Evolutionary conservation across 805 yeast species (phyloP).

Genomic region (Vanderwaltozyma yarrowii): DNA sequence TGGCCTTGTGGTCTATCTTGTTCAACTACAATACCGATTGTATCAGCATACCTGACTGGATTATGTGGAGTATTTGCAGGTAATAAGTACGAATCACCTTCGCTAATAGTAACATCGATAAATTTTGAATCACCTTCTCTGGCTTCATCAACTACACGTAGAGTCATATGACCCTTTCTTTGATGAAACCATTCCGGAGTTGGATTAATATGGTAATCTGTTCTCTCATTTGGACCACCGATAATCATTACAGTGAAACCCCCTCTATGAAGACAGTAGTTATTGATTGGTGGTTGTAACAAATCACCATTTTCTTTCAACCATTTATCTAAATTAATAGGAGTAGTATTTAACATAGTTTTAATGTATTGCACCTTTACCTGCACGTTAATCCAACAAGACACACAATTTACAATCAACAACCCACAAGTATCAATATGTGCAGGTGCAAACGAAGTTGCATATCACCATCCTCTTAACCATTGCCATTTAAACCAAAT

Average conservation of each 20-base stretch:
- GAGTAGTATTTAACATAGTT: conserved; percentile 28
- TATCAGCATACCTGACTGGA: conserved; percentile 77
- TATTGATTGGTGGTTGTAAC: conserved; percentile 86
- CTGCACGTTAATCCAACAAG: no score
- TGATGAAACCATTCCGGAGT: conserved; percentile 93
- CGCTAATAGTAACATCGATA: conserved; percentile 61
- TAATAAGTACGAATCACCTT: conserved; percentile 80
- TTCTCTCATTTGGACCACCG: conserved; percentile 91
- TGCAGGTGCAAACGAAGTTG: no score
- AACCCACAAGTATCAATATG: no score
- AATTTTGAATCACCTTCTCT: conserved; percentile 45
- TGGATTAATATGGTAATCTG: conserved; percentile 87
- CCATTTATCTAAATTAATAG: conserved; percentile 77
- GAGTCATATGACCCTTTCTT: conserved; percentile 75
- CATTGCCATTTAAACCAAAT: no score
- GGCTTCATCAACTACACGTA: conserved; percentile 60
- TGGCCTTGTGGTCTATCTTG: conserved; percentile 75
- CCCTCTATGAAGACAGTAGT: conserved; percentile 80
- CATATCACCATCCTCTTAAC: no score
- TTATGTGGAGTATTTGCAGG: conserved; percentile 84
- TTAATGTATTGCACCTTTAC: no score
- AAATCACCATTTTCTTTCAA: conserved; percentile 62
- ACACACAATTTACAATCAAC: no score
- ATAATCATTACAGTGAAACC: conserved; percentile 93
- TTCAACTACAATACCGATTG: conserved; percentile 85